Conservation (phyloP, 805 yeast species). For the Pichia insulana region DNA sequence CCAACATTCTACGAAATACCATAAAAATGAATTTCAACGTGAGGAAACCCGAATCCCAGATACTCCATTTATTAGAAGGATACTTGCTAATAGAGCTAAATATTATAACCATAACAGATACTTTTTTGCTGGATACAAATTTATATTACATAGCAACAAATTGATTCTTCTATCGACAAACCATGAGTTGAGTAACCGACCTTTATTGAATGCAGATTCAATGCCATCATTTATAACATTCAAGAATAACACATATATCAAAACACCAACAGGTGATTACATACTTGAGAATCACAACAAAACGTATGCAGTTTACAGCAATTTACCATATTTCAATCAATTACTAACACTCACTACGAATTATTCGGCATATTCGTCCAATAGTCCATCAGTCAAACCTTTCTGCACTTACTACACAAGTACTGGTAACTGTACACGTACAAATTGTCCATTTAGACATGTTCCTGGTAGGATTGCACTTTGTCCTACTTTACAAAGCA, state of each 20-base stretch:
- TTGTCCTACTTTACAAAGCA: constrained; percentile 40
- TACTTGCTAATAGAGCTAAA: constrained; percentile 27
- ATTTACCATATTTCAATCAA: neutral
- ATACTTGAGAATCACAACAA: constrained; percentile 1
- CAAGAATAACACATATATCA: constrained; percentile 16
- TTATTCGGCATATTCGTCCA: neutral
- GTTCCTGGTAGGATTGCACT: constrained; percentile 41
- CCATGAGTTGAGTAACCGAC: constrained; percentile 10
- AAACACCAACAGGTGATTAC: constrained; percentile 21
- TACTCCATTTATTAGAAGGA: neutral
- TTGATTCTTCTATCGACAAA: constrained; percentile 32
- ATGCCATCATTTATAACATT: constrained; percentile 14
- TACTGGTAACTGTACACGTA: constrained; percentile 41
- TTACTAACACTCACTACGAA: neutral
- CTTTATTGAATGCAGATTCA: constrained; percentile 14
- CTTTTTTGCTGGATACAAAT: constrained; percentile 33
- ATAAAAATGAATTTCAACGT: no score
- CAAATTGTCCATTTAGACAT: constrained; percentile 49
- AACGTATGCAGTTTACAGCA: neutral
- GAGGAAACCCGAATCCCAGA: neutral
- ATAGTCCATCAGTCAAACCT: neutral
- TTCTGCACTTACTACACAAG: constrained; percentile 26
- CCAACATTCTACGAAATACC: neutral
- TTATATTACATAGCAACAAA: constrained; percentile 32
- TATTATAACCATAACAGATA: constrained; percentile 40